A percentile compares a stretch with the other conserved stretches of the same genome.
These are phyloP conservation scores for Mycena sp. DNA, from an alignment of 1,284 basidiomycete species.

Conservation along the genomic window DNA sequence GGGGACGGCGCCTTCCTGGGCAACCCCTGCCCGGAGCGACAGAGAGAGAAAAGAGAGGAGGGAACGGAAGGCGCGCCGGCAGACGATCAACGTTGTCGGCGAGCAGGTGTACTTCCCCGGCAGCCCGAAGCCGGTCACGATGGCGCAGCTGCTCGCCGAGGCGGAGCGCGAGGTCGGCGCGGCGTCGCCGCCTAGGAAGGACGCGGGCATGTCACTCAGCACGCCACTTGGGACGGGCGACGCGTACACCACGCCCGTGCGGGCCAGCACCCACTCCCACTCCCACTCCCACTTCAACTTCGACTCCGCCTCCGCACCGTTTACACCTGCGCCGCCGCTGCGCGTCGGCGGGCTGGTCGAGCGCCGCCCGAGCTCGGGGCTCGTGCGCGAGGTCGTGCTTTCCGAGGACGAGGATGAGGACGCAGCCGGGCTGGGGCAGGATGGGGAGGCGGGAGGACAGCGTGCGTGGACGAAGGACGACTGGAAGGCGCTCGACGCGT, in stretches of 20 bases:
- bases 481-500: conserved; percentile 79
- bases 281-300: too few species aligned
- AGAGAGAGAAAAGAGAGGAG: conserved; percentile 5
- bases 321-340: background rate
- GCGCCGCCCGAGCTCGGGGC: conserved; percentile 20
- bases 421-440: conserved; percentile 16
- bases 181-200: background rate
- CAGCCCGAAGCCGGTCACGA: conserved; percentile 56
- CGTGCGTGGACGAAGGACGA: conserved; percentile 73
- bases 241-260: too few species aligned
- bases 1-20: too few species aligned
- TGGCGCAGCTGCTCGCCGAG: conserved; percentile 65
- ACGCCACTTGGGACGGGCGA: conserved; percentile 16
- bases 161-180: conserved; percentile 61
- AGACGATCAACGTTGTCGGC: conserved; percentile 56
- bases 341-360: background rate
- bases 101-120: conserved; percentile 65
- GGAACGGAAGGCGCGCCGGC: conserved; percentile 41
- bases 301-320: conserved; percentile 9
- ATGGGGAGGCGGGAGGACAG: too few species aligned
- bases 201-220: conserved; percentile 35
- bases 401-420: conserved; percentile 12
- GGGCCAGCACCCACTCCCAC: too few species aligned
- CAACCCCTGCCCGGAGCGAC: background rate
- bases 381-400: conserved; percentile 39